These are phyloP conservation scores for Acanthamoeba lenticulata DNA, from an alignment of 208 protist species.

Conservation along the genomic window DNA sequence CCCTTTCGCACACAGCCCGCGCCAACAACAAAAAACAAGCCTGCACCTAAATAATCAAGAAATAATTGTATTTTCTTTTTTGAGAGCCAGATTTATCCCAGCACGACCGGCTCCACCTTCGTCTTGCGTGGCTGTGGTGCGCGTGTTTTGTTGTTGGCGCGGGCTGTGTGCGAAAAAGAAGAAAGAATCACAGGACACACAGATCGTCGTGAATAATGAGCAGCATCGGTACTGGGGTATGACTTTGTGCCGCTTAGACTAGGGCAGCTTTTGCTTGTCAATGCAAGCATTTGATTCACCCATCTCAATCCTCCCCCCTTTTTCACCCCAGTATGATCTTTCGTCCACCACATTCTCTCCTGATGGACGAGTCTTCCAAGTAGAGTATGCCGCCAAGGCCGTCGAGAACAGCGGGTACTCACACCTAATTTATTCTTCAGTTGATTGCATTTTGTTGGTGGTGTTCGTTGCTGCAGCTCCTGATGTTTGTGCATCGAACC, in stretches of 20 bases:
- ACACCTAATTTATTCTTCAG: neutral
- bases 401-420: conserved; percentile 97
- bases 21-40: neutral
- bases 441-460: neutral
- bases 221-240: conserved; percentile 59
- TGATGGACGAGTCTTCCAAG: conserved; percentile 99
- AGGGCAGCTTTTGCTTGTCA: neutral
- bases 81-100: neutral
- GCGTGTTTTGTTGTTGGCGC: neutral
- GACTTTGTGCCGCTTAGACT: neutral
- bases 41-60: neutral
- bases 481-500: neutral
- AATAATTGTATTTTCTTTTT: neutral
- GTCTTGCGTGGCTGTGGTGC: neutral
- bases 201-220: conserved; percentile 12
- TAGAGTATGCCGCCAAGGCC: conserved; percentile 99
- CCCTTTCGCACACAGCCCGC: neutral
- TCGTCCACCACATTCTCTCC: conserved; percentile 98
- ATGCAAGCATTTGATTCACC: neutral
- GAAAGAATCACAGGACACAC: neutral
- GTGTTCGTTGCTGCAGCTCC: neutral
- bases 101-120: neutral
- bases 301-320: neutral
- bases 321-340: conserved; percentile 94
- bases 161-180: neutral